Conservation (phyloP, 78 protist species). For the Dictyostelium citrinum region DNA sequence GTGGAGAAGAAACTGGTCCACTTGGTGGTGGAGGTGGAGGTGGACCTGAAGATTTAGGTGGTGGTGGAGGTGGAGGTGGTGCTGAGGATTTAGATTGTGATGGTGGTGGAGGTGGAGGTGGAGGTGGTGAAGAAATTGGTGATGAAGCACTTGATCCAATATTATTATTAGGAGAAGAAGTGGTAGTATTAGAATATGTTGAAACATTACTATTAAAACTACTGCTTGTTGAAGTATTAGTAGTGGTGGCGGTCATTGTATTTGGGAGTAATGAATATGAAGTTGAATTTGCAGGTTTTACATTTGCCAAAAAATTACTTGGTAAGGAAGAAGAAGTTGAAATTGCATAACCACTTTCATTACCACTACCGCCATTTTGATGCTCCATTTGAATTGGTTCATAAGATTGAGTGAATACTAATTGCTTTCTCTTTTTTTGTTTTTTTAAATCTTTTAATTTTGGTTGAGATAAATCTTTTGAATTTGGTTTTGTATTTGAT, state of each 20-base stretch:
- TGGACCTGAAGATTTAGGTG: neutral
- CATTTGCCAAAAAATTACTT: neutral
- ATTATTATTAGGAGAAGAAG: neutral
- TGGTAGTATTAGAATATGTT: neutral
- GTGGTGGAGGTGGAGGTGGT: slow-evolving; percentile 27
- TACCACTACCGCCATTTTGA: neutral
- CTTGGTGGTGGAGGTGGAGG: slow-evolving; percentile 2
- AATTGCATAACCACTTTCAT: neutral
- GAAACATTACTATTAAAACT: neutral
- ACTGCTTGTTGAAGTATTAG: neutral
- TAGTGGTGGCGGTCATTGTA: neutral
- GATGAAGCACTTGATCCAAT: neutral
- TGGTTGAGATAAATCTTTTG: neutral
- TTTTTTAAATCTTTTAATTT: slow-evolving; percentile 23
- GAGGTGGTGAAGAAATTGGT: neutral
- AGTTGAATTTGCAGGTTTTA: neutral
- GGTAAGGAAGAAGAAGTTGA: neutral
- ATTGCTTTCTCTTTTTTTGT: slow-evolving; percentile 44
- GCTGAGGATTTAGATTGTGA: neutral
- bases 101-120: neutral
- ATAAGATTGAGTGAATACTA: slow-evolving; percentile 2
- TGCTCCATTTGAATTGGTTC: neutral
- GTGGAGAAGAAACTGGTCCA: neutral
- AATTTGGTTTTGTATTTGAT: neutral
- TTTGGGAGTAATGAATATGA: neutral